Evolutionary conservation across 2,329 filamentous ascomycete species (phyloP).

Genomic region (Fusarium anthophilum): DNA sequence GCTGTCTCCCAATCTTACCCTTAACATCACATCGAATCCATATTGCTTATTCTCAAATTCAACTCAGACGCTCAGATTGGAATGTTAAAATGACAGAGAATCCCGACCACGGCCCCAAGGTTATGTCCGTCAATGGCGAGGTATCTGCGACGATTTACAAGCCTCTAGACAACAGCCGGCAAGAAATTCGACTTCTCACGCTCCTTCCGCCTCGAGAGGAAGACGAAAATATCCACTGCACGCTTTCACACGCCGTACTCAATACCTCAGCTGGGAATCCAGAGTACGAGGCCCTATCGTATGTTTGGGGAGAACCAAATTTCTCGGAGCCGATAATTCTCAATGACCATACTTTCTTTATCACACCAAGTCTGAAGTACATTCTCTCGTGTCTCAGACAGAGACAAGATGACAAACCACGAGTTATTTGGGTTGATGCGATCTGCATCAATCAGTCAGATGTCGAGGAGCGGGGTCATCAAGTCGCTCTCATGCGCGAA

Average conservation of each 20-base stretch:
- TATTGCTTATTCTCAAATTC: background rate
- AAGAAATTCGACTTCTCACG: constrained; percentile 15
- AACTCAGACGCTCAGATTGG: too few species aligned
- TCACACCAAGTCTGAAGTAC: constrained; percentile 5
- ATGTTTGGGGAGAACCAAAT: constrained; percentile 19
- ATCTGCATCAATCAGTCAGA: constrained; percentile 29
- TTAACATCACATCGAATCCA: too few species aligned
- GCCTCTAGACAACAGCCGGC: background rate
- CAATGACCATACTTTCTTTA: background rate
- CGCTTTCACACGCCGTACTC: background rate
- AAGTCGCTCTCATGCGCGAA: constrained; percentile 16
- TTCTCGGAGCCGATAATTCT: constrained; percentile 3
- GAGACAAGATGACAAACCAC: rapidly evolving
- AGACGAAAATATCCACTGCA: background rate
- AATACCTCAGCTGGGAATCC: background rate
- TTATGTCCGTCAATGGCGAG: background rate
- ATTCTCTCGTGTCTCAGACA: background rate
- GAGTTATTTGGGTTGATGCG: constrained; percentile 24
- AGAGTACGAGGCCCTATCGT: constrained; percentile 23
- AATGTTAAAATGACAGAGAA: background rate
- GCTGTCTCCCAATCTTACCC: background rate
- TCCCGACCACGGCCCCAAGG: rapidly evolving
- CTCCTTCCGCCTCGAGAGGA: background rate
- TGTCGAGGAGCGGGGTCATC: constrained; percentile 1
- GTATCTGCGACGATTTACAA: background rate